Base-by-base conservation (phyloP, 768 basidiomycete species). In the Mycena kentingensis region DNA sequence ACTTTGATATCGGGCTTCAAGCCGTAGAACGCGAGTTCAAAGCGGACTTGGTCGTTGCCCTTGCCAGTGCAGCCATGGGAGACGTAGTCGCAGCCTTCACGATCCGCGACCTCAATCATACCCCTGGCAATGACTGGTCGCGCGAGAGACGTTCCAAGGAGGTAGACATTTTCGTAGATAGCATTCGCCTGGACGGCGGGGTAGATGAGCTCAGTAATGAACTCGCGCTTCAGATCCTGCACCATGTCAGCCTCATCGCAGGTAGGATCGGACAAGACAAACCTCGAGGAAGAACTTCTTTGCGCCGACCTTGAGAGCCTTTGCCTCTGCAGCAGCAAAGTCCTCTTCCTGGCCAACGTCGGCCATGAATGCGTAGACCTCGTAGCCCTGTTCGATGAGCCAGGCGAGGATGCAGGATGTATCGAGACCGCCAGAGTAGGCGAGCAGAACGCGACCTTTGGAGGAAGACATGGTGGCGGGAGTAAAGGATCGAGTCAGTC, bases 1-100 rank as follows among this genome's bases (percentile, higher is more conserved):
- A 98, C 95, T 73, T 98, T 98, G 83, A 99, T 98, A 63, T 94
- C 90, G 37, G 97, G 95, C 70, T 97, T 94, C 58, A 99, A 82
- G 50, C 93, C 97, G 72, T 98, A 99, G 77, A 99, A 99, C 1
- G 97, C 94, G 50, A 98, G 86, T 68, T 99, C 97, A 71, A 98
- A 99, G 55, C 97, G 92, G 63, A 99, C 97, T 74, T 99, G 97
- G 71, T 99, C 97, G 71, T 99, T 99, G 47, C 97, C 97, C 78
- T 99, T 99, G 47, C 97, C 97, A 45, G 97, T 99, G 81, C 97
- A 99, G 22, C 97, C 97, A 73, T 98, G 97, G 22, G 96, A 85
- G 57, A 98, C 96, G 67, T 81, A 99, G 70, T 98, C 92, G 91
- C 97, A 99, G 44, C 88, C 87, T 70, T 98, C 93, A 61, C 76